phyloP scores from a whole-genome alignment of 2,329 filamentous ascomycete species.

The Ustulina deusta region DNA sequence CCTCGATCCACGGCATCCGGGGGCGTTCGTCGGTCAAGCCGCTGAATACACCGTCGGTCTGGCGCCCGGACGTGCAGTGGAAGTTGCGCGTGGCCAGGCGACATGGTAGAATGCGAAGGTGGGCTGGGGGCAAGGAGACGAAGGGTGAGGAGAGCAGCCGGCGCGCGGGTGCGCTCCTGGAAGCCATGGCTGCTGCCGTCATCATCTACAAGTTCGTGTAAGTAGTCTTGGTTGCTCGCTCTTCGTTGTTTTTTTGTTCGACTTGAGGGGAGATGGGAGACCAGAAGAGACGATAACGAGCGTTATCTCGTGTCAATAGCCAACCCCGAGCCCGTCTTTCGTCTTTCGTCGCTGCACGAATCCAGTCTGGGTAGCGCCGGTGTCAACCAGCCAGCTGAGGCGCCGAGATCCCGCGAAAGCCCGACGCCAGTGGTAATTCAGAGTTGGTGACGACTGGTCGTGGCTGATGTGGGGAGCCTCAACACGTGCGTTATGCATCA shows the following conservation, averaged over 20 bases:
- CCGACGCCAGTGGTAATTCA: neutral
- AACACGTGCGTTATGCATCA: too few relatives aligned
- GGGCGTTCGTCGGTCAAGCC: constrained; percentile 53
- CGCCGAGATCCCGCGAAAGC: constrained; percentile 15
- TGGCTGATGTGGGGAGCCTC: neutral
- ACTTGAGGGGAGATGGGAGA: too few relatives aligned
- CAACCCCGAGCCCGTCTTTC: neutral
- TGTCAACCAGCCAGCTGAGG: neutral
- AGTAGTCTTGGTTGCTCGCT: neutral
- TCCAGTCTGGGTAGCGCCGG: neutral
- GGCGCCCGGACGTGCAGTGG: constrained; percentile 42
- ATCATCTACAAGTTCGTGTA: neutral
- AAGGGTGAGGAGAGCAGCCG: constrained; percentile 34
- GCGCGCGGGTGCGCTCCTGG: constrained; percentile 34
- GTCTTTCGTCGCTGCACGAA: neutral
- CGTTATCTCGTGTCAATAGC: neutral
- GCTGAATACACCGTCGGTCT: constrained; percentile 55
- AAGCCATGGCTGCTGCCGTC: constrained; percentile 36
- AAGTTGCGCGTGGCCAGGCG: constrained; percentile 38
- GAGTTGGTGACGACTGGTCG: neutral
- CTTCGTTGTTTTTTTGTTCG: too few relatives aligned
- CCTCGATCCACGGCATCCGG: constrained; percentile 75
- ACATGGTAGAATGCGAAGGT: constrained; percentile 5
- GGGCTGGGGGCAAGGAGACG: constrained; percentile 2
- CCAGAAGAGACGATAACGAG: too few relatives aligned